Percentiles rank a stretch among this genome's conserved stretches.
phyloP scores from a whole-genome alignment of 2,329 filamentous ascomycete genomes.

The Penicillium sp. region DNA sequence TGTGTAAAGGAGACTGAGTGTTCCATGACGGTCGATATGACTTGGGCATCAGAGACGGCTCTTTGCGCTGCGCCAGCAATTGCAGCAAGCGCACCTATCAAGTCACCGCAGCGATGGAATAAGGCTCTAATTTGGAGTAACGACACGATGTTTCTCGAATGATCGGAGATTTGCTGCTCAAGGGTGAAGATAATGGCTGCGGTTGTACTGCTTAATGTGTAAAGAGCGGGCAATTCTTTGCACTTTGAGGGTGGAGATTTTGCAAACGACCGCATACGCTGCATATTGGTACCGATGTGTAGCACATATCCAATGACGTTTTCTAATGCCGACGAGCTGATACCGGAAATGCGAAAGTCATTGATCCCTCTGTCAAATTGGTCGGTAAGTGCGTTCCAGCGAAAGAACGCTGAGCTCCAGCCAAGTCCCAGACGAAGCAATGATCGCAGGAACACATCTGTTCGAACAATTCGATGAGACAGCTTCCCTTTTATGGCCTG shows the following conservation, averaged over 20 bases:
- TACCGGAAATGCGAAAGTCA: constrained; percentile 53
- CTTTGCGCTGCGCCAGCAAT: constrained; percentile 50
- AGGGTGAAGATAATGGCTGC: constrained; percentile 40
- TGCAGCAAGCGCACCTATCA: constrained; percentile 38
- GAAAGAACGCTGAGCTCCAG: constrained; percentile 48
- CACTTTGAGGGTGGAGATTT: constrained; percentile 27
- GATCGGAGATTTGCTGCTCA: constrained; percentile 36
- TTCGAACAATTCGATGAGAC: constrained; percentile 35
- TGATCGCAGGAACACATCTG: constrained; percentile 42
- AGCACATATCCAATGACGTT: constrained; percentile 33
- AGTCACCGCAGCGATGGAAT: constrained; percentile 42
- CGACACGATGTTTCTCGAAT: constrained; percentile 30
- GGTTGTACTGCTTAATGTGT: constrained; percentile 36
- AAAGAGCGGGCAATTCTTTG: constrained; percentile 34
- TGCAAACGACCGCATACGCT: constrained; percentile 39
- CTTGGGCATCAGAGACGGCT: constrained; percentile 58
- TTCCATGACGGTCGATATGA: constrained; percentile 64
- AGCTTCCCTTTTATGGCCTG: constrained; percentile 21
- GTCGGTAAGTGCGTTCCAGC: constrained; percentile 37
- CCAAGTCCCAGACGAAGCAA: constrained; percentile 46
- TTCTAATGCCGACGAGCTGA: constrained; percentile 48
- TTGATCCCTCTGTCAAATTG: constrained; percentile 45
- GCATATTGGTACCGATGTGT: constrained; percentile 41
- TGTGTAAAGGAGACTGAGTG: constrained; percentile 67
- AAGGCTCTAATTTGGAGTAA: constrained; percentile 40